Conservation (phyloP, 768 basidiomycete species). For the Tephrocybe sp. region DNA sequence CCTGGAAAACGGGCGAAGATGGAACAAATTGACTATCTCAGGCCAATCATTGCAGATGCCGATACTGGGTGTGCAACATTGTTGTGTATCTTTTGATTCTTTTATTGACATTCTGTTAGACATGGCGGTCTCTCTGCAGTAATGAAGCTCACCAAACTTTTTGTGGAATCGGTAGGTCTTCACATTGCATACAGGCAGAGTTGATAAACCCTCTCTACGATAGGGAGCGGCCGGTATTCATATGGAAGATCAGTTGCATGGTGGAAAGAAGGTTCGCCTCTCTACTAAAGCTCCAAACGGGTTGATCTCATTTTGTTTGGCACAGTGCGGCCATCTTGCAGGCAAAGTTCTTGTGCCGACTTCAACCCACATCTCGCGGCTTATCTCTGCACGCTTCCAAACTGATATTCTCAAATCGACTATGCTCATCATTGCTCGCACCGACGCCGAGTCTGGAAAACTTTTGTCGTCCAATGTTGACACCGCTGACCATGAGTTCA, state of each 20-base stretch:
- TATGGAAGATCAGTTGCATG: conserved; percentile 91
- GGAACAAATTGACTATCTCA: conserved; percentile 82
- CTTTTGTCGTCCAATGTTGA: conserved; percentile 86
- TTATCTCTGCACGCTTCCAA: conserved; percentile 86
- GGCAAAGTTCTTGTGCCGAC: conserved; percentile 94
- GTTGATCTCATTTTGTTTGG: conserved; percentile 2
- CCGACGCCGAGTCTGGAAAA: conserved; percentile 86
- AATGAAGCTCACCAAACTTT: conserved; percentile 92
- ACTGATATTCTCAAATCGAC: conserved; percentile 86
- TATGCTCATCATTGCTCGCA: conserved; percentile 88
- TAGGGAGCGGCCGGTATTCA: conserved; percentile 89
- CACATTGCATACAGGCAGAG: not conserved
- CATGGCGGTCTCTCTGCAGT: conserved; percentile 92
- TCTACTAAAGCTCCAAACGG: not conserved
- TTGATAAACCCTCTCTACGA: not conserved
- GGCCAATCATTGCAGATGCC: conserved; percentile 92
- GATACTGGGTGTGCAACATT: conserved; percentile 74
- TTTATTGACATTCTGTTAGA: conserved; percentile 35
- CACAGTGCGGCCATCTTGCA: conserved; percentile 79
- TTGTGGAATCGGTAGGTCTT: conserved; percentile 76
- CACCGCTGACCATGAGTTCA: conserved; percentile 75
- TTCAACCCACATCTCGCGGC: conserved; percentile 80
- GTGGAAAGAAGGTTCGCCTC: conserved; percentile 75
- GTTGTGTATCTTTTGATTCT: not conserved
- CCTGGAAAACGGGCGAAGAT: conserved; percentile 64